Conservation (phyloP, 2,329 filamentous ascomycete species). For the Claviceps africana region DNA sequence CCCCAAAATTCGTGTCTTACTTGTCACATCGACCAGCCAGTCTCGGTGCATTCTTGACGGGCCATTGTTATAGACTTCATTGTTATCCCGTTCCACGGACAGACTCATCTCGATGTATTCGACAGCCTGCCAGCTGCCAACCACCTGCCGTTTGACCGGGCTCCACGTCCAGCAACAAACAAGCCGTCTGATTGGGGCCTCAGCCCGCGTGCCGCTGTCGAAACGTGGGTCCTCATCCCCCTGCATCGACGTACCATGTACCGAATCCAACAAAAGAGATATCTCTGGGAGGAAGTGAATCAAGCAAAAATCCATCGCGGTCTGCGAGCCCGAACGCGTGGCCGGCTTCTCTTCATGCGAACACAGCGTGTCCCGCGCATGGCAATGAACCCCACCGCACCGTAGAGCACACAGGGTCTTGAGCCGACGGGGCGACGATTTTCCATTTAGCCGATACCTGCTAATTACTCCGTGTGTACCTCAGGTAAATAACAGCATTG, state of each 20-base stretch:
- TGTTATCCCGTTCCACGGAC: not conserved
- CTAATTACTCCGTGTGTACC: not conserved
- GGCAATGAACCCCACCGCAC: not conserved
- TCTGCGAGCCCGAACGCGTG: not conserved
- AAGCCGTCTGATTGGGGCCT: not conserved
- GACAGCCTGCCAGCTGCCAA: not conserved
- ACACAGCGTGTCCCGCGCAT: not conserved
- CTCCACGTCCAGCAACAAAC: not conserved
- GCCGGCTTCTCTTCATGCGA: not conserved
- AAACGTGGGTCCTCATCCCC: not conserved
- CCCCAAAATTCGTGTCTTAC: no score
- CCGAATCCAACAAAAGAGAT: not conserved
- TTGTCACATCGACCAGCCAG: not conserved
- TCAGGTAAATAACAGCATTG: not conserved
- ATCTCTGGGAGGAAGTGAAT: not conserved
- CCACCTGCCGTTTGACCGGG: not conserved
- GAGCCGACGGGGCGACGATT: not conserved
- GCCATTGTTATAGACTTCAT: not conserved
- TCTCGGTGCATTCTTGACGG: not conserved
- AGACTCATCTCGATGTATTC: not conserved
- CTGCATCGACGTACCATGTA: no score
- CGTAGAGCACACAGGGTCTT: not conserved
- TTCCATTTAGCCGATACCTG: not conserved
- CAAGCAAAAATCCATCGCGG: not conserved
- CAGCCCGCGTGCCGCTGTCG: not conserved